phyloP scores from a whole-genome alignment of 2,329 filamentous ascomycete genomes.

The Colletotrichum cereale region DNA sequence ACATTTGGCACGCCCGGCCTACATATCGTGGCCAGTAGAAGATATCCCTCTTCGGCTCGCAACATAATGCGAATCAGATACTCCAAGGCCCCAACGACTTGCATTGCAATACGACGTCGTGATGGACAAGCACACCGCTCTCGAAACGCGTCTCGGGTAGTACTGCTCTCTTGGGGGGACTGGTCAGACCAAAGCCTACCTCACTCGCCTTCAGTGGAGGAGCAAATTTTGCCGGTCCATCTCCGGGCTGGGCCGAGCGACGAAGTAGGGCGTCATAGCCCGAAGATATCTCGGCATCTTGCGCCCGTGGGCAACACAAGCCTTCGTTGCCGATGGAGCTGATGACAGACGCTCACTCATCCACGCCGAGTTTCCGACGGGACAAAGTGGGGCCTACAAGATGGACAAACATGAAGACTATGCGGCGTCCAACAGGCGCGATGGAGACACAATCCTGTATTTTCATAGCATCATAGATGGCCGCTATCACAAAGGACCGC shows the following conservation, averaged over 20 bases:
- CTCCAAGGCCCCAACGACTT: neutral
- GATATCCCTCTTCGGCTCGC: neutral
- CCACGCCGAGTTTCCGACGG: neutral
- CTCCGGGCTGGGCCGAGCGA: neutral
- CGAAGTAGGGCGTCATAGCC: neutral
- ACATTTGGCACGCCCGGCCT: neutral
- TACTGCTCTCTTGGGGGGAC: neutral
- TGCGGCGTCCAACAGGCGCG: neutral
- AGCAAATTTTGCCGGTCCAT: neutral
- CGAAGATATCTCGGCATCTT: slow-evolving; percentile 12
- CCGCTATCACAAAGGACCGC: neutral
- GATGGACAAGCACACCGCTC: neutral
- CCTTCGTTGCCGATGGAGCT: neutral
- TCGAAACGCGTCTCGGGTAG: neutral
- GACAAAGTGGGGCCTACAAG: neutral
- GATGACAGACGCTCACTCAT: neutral
- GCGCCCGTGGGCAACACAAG: neutral
- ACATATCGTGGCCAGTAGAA: neutral
- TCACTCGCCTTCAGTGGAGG: neutral
- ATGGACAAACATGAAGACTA: neutral
- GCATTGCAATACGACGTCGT: no score
- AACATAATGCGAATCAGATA: neutral
- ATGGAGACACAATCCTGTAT: no score
- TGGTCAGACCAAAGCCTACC: neutral
- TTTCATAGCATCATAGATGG: neutral